phyloP scores from a whole-genome alignment of 192 early-diverging fungal species.

The Linderina pennispora region DNA sequence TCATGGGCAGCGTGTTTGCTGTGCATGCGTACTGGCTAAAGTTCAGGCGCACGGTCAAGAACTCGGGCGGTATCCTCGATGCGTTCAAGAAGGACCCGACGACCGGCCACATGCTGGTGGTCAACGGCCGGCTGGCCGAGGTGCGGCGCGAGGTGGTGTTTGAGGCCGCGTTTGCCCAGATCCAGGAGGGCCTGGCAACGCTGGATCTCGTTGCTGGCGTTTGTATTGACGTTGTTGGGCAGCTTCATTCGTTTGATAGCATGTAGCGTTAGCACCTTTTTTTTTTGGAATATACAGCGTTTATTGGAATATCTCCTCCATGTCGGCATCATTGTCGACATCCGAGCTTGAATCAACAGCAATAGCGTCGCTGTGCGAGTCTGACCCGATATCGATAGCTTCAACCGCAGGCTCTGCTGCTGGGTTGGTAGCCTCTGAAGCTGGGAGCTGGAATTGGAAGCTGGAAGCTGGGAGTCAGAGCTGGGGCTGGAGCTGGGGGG shows the following conservation, averaged over 20 bases:
- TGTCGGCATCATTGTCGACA: constrained; percentile 29
- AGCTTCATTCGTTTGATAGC: constrained; percentile 30
- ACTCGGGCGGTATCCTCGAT: constrained; percentile 28
- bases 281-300: background rate
- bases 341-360: constrained; percentile 32
- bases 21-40: constrained; percentile 29
- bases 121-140: constrained; percentile 30
- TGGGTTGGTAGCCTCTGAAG: no score
- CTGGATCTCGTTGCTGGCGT: constrained; percentile 17
- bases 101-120: constrained; percentile 30
- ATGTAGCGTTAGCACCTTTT: background rate
- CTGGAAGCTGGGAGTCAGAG: no score
- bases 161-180: constrained; percentile 8
- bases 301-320: constrained; percentile 45
- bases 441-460: no score
- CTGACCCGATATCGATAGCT: no score
- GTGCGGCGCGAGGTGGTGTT: constrained; percentile 26
- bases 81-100: constrained; percentile 31
- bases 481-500: no score
- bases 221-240: constrained; percentile 30
- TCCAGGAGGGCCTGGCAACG: constrained; percentile 2
- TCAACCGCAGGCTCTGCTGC: no score
- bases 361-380: constrained; percentile 18
- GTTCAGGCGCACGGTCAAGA: constrained; percentile 20
- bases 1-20: constrained; percentile 10